These are phyloP conservation scores for Parastagonospora avenae DNA, from an alignment of 2,329 filamentous ascomycete species.

Conservation along the genomic window DNA sequence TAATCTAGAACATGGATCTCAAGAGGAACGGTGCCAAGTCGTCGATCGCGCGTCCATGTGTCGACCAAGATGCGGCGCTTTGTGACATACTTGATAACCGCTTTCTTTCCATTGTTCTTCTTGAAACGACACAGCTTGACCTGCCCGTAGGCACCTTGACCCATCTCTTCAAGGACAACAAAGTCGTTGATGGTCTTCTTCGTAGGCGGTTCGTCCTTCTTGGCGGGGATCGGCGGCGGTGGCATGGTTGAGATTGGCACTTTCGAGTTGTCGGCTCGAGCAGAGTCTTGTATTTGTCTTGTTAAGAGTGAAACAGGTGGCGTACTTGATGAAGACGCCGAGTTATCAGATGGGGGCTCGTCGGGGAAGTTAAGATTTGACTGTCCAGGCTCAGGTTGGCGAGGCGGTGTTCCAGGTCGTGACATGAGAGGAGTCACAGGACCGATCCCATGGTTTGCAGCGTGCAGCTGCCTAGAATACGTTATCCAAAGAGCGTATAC, in stretches of 20 bases:
- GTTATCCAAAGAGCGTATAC: slow-evolving; percentile 98
- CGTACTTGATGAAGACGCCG: slow-evolving; percentile 40
- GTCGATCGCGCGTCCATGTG: slow-evolving; percentile 94
- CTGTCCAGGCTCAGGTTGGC: slow-evolving; percentile 79
- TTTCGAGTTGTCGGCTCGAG: slow-evolving; percentile 52
- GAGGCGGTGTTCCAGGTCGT: slow-evolving; percentile 71
- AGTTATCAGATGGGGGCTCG: slow-evolving; percentile 41
- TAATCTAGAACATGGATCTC: slow-evolving; percentile 98
- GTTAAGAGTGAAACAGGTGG: slow-evolving; percentile 55
- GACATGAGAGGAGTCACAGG: slow-evolving; percentile 68
- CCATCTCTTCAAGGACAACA: slow-evolving; percentile 95
- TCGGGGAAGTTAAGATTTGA: slow-evolving; percentile 51
- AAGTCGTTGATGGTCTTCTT: slow-evolving; percentile 93
- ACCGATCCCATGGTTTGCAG: slow-evolving; percentile 66
- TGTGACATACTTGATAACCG: slow-evolving; percentile 96
- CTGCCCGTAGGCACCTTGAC: slow-evolving; percentile 95
- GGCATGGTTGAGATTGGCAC: slow-evolving; percentile 37
- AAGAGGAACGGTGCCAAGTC: slow-evolving; percentile 89
- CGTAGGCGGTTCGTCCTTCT: slow-evolving; percentile 29
- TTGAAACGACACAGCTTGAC: slow-evolving; percentile 93
- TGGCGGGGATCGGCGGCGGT: slow-evolving; percentile 16
- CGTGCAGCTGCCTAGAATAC: slow-evolving; percentile 91
- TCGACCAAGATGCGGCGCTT: slow-evolving; percentile 96
- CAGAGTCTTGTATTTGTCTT: slow-evolving; percentile 57
- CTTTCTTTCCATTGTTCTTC: slow-evolving; percentile 74